Percentiles rank a stretch among this genome's conserved stretches.
phyloP scores from a whole-genome alignment of 257 asterid genomes.

The Capsicum rhomboideum region DNA sequence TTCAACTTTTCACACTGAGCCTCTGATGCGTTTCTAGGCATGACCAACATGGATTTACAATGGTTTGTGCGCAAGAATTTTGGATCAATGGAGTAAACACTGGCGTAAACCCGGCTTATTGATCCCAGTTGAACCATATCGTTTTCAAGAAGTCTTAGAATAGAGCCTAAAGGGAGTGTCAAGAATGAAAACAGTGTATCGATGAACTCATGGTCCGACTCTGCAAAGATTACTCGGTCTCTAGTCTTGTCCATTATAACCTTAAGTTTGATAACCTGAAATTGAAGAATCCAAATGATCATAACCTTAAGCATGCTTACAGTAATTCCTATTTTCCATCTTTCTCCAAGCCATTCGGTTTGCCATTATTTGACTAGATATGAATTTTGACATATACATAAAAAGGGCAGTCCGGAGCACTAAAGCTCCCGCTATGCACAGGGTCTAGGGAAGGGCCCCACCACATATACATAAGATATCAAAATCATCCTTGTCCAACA shows the following conservation, averaged over 20 bases:
- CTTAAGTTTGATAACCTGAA: neutral
- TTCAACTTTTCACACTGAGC: neutral
- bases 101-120: neutral
- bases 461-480: too few species aligned
- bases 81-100: neutral
- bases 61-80: neutral
- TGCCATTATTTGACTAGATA: neutral
- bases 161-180: neutral
- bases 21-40: neutral
- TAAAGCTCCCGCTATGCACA: too few species aligned
- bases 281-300: neutral
- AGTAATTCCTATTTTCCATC: neutral
- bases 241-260: neutral
- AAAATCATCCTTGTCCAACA: too few species aligned
- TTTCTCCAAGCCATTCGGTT: neutral
- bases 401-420: too few species aligned
- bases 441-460: neutral
- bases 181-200: neutral
- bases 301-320: neutral
- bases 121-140: neutral
- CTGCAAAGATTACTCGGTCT: neutral
- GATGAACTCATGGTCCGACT: neutral
- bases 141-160: neutral
- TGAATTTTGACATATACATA: neutral
- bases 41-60: neutral